Conservation (phyloP, 495 filamentous ascomycete species). For the Pseudoneurospora amorphoporcata region DNA sequence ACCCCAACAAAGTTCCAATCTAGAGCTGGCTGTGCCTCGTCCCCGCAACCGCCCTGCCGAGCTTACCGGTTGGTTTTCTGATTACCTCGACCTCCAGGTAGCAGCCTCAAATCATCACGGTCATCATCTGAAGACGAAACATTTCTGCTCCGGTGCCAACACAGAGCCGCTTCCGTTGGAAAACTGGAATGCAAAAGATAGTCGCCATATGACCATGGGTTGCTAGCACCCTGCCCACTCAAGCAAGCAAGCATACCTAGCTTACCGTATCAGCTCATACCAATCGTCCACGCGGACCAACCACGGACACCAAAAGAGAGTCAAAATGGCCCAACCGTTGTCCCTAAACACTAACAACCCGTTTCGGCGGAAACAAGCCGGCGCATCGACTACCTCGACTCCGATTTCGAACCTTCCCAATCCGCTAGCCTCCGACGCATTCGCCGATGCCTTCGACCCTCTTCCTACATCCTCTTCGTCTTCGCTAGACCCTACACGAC, state of each 20-base stretch:
- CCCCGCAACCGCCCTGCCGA: background rate
- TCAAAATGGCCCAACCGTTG: slow-evolving; percentile 20
- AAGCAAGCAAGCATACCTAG: background rate
- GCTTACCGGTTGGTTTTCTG: background rate
- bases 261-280: background rate
- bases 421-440: slow-evolving; percentile 1
- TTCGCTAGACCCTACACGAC: background rate
- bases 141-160: background rate
- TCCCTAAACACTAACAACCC: slow-evolving; percentile 38
- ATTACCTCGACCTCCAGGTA: background rate
- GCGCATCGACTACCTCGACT: slow-evolving; percentile 7
- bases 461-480: slow-evolving; percentile 3
- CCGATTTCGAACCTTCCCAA: slow-evolving; percentile 3
- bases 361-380: slow-evolving; percentile 31
- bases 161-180: slow-evolving; percentile 2
- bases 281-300: background rate
- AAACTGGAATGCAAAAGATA: slow-evolving; percentile 6
- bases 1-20: background rate
- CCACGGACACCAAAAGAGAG: background rate
- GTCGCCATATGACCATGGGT: slow-evolving; percentile 15
- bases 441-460: slow-evolving; percentile 6
- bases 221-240: slow-evolving; percentile 4
- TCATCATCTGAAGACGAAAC: background rate
- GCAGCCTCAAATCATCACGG: background rate
- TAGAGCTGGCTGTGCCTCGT: background rate